Evolutionary conservation across 148 eudicot genomes (phyloP).

Genomic region (Vaccinium corymbosum): DNA sequence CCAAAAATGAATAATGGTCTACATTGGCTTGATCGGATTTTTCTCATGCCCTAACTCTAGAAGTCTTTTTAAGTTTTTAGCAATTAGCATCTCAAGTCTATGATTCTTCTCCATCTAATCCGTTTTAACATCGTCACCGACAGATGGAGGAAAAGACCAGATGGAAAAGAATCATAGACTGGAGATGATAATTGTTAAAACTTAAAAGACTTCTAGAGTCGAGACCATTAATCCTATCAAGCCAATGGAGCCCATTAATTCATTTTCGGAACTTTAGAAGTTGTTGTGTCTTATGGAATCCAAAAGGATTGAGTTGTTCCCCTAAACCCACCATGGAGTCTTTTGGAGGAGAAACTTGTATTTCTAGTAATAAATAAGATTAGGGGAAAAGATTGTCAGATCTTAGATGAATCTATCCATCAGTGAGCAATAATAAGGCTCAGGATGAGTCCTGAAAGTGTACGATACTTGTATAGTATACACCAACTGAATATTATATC

Average conservation of each 20-base stretch:
- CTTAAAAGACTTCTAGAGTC: not conserved
- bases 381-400: not conserved
- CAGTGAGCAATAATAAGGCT: not conserved
- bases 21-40: not conserved
- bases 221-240: not conserved
- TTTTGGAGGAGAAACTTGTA: not conserved
- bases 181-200: not conserved
- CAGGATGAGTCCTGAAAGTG: not conserved
- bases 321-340: not conserved
- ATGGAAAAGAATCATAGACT: not conserved
- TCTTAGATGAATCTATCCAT: not conserved
- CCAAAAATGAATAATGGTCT: not conserved
- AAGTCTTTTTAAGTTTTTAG: not conserved
- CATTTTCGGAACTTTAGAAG: not conserved
- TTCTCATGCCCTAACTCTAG: not conserved
- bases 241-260: not conserved
- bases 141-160: not conserved
- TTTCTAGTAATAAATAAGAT: not conserved
- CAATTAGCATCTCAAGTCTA: not conserved
- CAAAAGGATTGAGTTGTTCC: not conserved
- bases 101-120: not conserved
- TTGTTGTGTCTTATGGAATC: not conserved
- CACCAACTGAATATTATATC: not conserved
- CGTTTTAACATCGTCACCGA: not conserved
- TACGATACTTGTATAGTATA: not conserved